Base-by-base conservation (phyloP, 495 filamentous ascomycete species). In the Penicillium herquei region DNA sequence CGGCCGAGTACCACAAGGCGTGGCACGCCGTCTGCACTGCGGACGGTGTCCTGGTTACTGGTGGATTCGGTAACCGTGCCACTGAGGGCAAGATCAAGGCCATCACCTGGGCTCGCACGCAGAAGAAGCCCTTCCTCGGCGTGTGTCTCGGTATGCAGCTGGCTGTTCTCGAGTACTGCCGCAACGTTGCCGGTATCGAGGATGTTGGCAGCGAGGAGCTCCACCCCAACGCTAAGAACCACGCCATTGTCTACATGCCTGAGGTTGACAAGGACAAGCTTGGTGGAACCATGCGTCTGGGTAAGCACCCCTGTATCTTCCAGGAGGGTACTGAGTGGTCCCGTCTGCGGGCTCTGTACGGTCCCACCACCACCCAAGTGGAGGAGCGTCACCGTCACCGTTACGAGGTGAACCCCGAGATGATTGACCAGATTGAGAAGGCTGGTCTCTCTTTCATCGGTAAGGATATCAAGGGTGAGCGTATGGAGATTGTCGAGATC, bases 61-160 rank as follows among this genome's bases (percentile, higher is more conserved):
- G 93, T 17, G 94, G 93, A 3, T 98, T 98, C 65, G 94, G 92
- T 11, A 65, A 76, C 39, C 79, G 94, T 53, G 94, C 89, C 39
- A 90, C 84, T 0, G 84, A 88, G 56, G 94, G 94, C 47, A 98
- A 97, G 92, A 87, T 97, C 57, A 73, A 81, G 50, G 90, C 87
- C 2, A 85, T 87, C 32, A 84, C 84, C 42, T 96, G 88, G 87
- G 91, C 93, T 8, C 87, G 94, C 35, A 85, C 87, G 44, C 86
- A 90, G 56, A 86, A 87, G 39, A 81, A 78, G 4, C 93, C 93
- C 18, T 96, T 87, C 74, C 81, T 98, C 7, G 93, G 94, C 50
- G 88, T 98, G 52, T 98, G 94, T 70, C 83, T 98, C 13, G 94
- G 94, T 37, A 89, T 98, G 85, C 94, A 98, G 69, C 77, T 96